Base-by-base conservation (phyloP, 805 yeast genomes). In the Starmerella ratchasimensis region DNA sequence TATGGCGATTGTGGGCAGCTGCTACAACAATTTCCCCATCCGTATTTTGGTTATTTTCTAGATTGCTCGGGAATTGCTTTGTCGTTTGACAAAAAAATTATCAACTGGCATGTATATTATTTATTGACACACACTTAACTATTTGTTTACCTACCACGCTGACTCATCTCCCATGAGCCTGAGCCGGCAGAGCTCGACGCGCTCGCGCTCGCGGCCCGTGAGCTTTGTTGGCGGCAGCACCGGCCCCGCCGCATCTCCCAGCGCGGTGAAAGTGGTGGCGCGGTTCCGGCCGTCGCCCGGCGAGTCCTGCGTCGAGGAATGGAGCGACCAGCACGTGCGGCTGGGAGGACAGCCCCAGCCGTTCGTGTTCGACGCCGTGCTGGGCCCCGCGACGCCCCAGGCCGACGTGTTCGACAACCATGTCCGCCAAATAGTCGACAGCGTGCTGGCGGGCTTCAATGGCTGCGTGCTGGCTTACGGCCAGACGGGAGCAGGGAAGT, bases 381-480 rank as follows among this genome's bases (percentile, higher is more conserved):
- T 81, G 49, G 65, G 58, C 5, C 62, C 66, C 1, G 50, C 52
- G 1, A 44, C 76, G 2, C 45, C 68, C 1, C 94, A 82, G 52
- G 50, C 51, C 3, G 73, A 72, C 4, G 61, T 80, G 4, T 79
- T 76, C 50, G 64, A 71, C 10, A 70, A 65, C 49, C 68, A 80
- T 0, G 68, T 79, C 4, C 52, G 60, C 28, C 72, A 72, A 28
- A 74, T 81, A 0, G 76, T 82, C 3, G 74, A 72, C 29, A 88
- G 79, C 44, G 63, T 81, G 22, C 66, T 78, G 40, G 63, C 66
- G 23, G 96, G 96, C 0, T 76, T 74, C 51, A 80, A 80, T 53
- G 81, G 84, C 16, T 72, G 88, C 0, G 72, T 81, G 0, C 58
- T 80, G 26, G 80, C 86, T 0, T 81, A 79, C 56, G 93, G 93